These are phyloP conservation scores for Ophiorrhiza pumila DNA, from an alignment of 257 asterid genomes.

Conservation along the genomic window DNA sequence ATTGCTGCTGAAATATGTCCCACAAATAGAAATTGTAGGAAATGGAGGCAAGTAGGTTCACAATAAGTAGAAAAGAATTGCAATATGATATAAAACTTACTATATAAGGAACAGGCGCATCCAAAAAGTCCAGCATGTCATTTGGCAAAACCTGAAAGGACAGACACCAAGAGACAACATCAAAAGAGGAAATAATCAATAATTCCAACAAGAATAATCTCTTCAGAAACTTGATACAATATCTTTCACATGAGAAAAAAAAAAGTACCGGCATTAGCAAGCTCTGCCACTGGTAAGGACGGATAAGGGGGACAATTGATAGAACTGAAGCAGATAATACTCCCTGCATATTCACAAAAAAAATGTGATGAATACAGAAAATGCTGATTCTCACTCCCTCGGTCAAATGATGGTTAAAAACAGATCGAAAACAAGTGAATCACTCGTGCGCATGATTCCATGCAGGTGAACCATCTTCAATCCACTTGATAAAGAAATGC, in stretches of 20 bases:
- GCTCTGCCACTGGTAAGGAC: slow-evolving; percentile 99
- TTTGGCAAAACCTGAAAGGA: slow-evolving; percentile 83
- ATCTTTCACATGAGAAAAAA: slow-evolving; percentile 15
- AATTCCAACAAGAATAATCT: slow-evolving; percentile 15
- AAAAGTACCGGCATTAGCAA: slow-evolving; percentile 82
- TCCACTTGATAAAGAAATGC: background rate
- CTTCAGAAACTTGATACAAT: slow-evolving; percentile 13
- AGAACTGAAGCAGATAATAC: slow-evolving; percentile 77
- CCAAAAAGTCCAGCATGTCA: slow-evolving; percentile 98
- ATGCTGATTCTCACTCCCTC: slow-evolving; percentile 8
- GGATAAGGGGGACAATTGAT: slow-evolving; percentile 85
- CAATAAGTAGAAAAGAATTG: background rate
- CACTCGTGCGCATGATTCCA: background rate
- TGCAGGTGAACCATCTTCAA: background rate
- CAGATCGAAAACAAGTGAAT: background rate
- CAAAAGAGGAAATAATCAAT: background rate
- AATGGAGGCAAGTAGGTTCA: background rate
- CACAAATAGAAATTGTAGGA: background rate
- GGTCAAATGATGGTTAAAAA: background rate
- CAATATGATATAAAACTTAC: slow-evolving; percentile 47
- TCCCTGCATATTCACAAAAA: slow-evolving; percentile 59
- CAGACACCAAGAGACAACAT: background rate
- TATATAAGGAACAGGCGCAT: slow-evolving; percentile 98
- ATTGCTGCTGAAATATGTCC: background rate
- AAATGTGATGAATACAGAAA: background rate